Base-by-base conservation (phyloP, 2,329 filamentous ascomycete species). In the Phyllosticta capitalensis region DNA sequence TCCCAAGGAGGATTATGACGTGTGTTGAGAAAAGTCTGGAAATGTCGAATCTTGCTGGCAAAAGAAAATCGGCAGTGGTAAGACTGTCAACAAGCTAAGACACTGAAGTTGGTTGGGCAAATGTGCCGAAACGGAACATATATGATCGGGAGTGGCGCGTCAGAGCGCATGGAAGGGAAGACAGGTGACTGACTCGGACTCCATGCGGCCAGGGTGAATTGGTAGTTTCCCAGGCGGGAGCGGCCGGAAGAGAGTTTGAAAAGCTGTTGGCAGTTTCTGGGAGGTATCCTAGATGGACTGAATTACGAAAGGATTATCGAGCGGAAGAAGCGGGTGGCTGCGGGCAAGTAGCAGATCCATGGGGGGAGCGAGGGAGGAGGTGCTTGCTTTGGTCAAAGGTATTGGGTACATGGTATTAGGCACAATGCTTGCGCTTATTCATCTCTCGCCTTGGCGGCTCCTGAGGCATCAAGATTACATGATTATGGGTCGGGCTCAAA, bases 161-260 rank as follows among this genome's bases (percentile, higher is more conserved):
- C 17, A 45, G 17, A n/a, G 38, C 38, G 38, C 38, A 45, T 45
- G 6, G 38, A n/a, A 45, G 6, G 38, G n/a, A 17, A 45, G n/a
- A 45, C 38, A 45, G 38, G 1, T 45, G 38, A 19, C 38, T 45
- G 38, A 45, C 38, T 45, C 38, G 38, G 17, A n/a, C 2, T 4
- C 38, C 14, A 45, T 19, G 38, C 38, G 7, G 38, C 14, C 38
- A 19, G 14, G 5, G 38, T 6, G 38, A n/a, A n/a, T 45, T 45
- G 38, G 38, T 19, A 45, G 38, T 45, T 45, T n/a, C n/a, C 38
- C 38, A 45, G 20, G 56, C 56, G 51, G 56, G 56, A 58, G 52
- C 56, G 56, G 56, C 56, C 56, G 56, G 56, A 58, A 58, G 51
- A 58, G 52, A 45, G 38, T 45, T 45, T 45, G 38, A 17, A 45